phyloP scores from a whole-genome alignment of 192 early-diverging fungal genomes.

The Coemansia aciculifera region DNA sequence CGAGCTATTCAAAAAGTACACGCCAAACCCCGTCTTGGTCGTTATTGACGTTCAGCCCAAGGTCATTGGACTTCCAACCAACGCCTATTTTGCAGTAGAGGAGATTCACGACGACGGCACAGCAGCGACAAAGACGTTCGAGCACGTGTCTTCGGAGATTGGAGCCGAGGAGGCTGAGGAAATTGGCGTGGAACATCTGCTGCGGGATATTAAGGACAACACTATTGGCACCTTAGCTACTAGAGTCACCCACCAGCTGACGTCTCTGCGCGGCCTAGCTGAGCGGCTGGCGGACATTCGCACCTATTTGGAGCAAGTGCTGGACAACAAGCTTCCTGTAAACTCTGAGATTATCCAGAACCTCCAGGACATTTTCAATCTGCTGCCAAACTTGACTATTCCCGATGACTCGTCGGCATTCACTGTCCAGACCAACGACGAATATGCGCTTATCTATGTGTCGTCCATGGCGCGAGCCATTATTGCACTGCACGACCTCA shows the following conservation, averaged over 20 bases:
- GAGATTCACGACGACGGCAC: slow-evolving; percentile 99
- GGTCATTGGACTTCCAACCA: slow-evolving; percentile 90
- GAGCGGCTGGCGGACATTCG: slow-evolving; percentile 83
- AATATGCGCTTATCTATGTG: slow-evolving; percentile 92
- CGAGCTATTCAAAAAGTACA: slow-evolving; percentile 95
- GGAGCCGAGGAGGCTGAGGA: slow-evolving; percentile 99
- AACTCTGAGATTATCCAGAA: slow-evolving; percentile 99
- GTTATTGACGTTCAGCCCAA: slow-evolving; percentile 96
- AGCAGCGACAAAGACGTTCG: slow-evolving; percentile 94
- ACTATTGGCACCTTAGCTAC: slow-evolving; percentile 92
- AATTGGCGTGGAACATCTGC: slow-evolving; percentile 97
- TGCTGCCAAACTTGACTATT: slow-evolving; percentile 88
- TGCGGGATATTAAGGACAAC: slow-evolving; percentile 98
- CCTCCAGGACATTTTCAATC: slow-evolving; percentile 97
- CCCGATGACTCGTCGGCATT: slow-evolving; percentile 80
- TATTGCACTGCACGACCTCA: slow-evolving; percentile 95
- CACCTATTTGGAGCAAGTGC: slow-evolving; percentile 85
- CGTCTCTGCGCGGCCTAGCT: slow-evolving; percentile 88
- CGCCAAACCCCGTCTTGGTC: slow-evolving; percentile 93
- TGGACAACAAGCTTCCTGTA: slow-evolving; percentile 80
- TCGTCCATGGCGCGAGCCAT: slow-evolving; percentile 88
- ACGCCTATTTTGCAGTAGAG: slow-evolving; percentile 97
- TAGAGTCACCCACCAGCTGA: slow-evolving; percentile 88
- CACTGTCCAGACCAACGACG: slow-evolving; percentile 93
- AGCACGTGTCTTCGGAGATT: slow-evolving; percentile 92